phyloP scores from a whole-genome alignment of 371 early-diverging fungal species.

The Mortierella sp. region DNA sequence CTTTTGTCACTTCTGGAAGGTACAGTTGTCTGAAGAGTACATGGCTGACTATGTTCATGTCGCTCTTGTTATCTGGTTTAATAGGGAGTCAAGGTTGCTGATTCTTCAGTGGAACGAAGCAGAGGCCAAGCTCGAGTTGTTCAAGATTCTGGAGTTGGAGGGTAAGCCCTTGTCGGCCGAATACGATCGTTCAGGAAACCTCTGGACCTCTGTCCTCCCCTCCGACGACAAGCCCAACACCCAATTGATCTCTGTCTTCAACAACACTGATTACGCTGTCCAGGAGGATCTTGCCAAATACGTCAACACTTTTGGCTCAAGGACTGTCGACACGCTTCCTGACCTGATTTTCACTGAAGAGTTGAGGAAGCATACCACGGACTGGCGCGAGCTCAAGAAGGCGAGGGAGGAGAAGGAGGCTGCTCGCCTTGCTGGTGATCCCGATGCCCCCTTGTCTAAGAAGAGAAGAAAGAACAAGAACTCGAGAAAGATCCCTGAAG shows the following conservation, averaged over 20 bases:
- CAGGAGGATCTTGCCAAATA: conserved; percentile 56
- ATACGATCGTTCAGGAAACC: conserved; percentile 52
- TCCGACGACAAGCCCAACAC: conserved; percentile 26
- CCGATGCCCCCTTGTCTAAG: conserved; percentile 43
- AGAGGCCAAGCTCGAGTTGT: conserved; percentile 36
- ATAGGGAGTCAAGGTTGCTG: conserved; percentile 43
- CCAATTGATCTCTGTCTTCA: conserved; percentile 21
- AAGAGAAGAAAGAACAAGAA: conserved; percentile 56
- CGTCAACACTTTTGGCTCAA: conserved; percentile 61
- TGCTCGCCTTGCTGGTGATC: conserved; percentile 36
- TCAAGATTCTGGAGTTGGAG: conserved; percentile 40
- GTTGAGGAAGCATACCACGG: conserved; percentile 64
- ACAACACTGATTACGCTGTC: conserved; percentile 23
- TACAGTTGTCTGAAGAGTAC: neutral
- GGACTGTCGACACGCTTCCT: conserved; percentile 60
- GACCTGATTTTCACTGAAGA: conserved; percentile 69
- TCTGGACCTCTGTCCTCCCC: conserved; percentile 42
- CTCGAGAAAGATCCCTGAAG: conserved; percentile 49
- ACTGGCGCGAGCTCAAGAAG: conserved; percentile 58
- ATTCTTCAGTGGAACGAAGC: conserved; percentile 52
- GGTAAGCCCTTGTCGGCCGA: conserved; percentile 41
- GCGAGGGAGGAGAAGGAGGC: conserved; percentile 56
- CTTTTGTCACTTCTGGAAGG: neutral
- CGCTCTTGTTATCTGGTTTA: neutral
- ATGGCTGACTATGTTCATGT: neutral